Percentiles rank a stretch among this genome's conserved stretches.
Conservation (phyloP, 2,329 filamentous ascomycete genomes). For the Pestalotiopsis sp. region DNA sequence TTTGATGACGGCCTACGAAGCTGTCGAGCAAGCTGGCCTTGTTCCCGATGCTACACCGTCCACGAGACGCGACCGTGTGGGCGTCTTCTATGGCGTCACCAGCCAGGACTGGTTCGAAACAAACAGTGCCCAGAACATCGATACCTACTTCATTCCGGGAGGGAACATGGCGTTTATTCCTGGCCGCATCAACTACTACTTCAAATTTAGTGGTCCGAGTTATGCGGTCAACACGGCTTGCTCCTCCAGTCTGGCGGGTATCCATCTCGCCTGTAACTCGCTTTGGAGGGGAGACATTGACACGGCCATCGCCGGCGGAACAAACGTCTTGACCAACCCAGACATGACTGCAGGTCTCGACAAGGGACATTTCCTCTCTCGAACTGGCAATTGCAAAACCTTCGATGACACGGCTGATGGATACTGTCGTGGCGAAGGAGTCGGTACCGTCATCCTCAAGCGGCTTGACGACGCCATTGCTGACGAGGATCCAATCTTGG, state of each 20-base stretch:
- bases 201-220: conserved; percentile 34
- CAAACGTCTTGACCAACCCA: conserved; percentile 66
- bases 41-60: conserved; percentile 23
- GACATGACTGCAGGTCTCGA: conserved; percentile 65
- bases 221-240: conserved; percentile 34
- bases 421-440: conserved; percentile 36
- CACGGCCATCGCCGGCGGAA: conserved; percentile 64
- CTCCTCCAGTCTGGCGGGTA: conserved; percentile 27
- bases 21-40: conserved; percentile 62
- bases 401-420: conserved; percentile 49
- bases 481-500: conserved; percentile 43
- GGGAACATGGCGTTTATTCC: conserved; percentile 35
- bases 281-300: conserved; percentile 66
- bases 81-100: conserved; percentile 24
- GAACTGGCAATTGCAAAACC: conserved; percentile 44
- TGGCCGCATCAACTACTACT: conserved; percentile 40
- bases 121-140: conserved; percentile 62
- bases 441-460: conserved; percentile 24
- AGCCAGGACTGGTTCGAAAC: conserved; percentile 58
- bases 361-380: conserved; percentile 64
- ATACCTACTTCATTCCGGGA: conserved; percentile 40
- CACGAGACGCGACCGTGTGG: conserved; percentile 20
- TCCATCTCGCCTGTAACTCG: conserved; percentile 51
- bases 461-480: conserved; percentile 21
- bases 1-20: conserved; percentile 68